phyloP scores from a whole-genome alignment of 2,329 filamentous ascomycete species.

The Fusarium robinianum region DNA sequence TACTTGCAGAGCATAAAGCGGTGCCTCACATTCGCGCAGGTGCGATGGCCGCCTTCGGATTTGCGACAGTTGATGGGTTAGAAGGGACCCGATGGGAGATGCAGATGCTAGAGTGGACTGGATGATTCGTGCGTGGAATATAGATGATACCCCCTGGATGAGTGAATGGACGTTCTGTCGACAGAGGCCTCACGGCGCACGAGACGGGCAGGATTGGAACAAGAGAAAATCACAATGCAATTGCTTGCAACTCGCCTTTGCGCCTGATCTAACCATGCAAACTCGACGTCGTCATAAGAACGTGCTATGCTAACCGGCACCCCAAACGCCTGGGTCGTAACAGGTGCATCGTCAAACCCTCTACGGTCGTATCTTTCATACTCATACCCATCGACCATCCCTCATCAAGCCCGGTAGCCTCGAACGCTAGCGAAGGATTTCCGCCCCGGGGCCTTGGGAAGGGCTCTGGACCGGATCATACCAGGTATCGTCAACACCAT shows the following conservation, averaged over 20 bases:
- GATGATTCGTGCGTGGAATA: conserved; percentile 6
- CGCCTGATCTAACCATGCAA: conserved; percentile 26
- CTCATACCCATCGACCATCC: neutral
- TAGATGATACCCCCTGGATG: conserved; percentile 32
- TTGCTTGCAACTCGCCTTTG: conserved; percentile 20
- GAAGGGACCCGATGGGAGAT: conserved; percentile 4
- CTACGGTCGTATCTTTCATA: neutral
- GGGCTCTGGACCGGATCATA: conserved; percentile 37
- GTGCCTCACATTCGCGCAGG: conserved; percentile 94
- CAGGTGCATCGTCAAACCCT: conserved; percentile 21
- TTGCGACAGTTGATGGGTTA: conserved; percentile 89
- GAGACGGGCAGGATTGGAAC: neutral
- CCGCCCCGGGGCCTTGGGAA: conserved; percentile 7
- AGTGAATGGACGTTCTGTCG: no score
- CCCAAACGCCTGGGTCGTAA: conserved; percentile 32
- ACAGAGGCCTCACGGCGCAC: conserved; percentile 4
- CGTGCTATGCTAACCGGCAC: conserved; percentile 32
- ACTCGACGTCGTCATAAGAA: conserved; percentile 14
- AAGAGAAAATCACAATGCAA: conserved; percentile 8
- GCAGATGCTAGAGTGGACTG: neutral
- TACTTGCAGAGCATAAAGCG: conserved; percentile 98
- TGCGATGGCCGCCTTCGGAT: conserved; percentile 93
- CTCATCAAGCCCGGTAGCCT: neutral
- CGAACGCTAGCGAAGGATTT: conserved; percentile 14
- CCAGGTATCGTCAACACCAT: conserved; percentile 41